Conservation (phyloP, 2,329 filamentous ascomycete species). For the Thermoascus crustaceus region DNA sequence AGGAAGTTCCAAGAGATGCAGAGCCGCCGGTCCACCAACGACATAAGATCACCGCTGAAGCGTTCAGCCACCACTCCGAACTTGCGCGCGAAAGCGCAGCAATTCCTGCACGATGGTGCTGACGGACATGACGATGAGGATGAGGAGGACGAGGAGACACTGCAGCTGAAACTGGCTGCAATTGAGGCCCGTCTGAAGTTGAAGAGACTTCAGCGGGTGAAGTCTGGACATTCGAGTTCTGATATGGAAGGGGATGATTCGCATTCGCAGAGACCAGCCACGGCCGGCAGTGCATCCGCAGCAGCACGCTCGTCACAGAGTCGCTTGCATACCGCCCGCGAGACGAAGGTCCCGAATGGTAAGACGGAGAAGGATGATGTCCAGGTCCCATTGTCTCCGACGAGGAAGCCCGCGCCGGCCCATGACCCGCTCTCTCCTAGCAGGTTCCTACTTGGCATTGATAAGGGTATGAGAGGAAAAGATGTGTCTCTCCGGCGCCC, state of each 20-base stretch:
- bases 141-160: constrained; percentile 78
- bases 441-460: constrained; percentile 74
- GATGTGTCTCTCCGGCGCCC: constrained; percentile 80
- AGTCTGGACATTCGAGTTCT: constrained; percentile 15
- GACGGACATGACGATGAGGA: constrained; percentile 53
- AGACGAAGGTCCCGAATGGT: constrained; percentile 7
- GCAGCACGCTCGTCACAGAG: constrained; percentile 15
- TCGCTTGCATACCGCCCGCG: constrained; percentile 11
- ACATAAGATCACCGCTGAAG: constrained; percentile 60
- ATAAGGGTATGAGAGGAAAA: constrained; percentile 71
- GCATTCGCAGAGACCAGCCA: constrained; percentile 15
- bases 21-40: constrained; percentile 54
- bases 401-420: constrained; percentile 41
- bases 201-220: constrained; percentile 61
- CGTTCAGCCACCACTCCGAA: constrained; percentile 37
- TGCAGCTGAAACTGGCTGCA: constrained; percentile 76
- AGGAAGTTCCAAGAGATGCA: constrained; percentile 62
- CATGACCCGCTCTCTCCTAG: constrained; percentile 64
- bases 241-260: constrained; percentile 16
- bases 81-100: constrained; percentile 25
- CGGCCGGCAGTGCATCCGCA: constrained; percentile 17
- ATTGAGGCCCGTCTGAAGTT: constrained; percentile 82
- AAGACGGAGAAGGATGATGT: constrained; percentile 35
- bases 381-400: constrained; percentile 70
- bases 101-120: constrained; percentile 23